Base-by-base conservation (phyloP, 2,329 filamentous ascomycete species). In the Coniochaeta ligniaria region DNA sequence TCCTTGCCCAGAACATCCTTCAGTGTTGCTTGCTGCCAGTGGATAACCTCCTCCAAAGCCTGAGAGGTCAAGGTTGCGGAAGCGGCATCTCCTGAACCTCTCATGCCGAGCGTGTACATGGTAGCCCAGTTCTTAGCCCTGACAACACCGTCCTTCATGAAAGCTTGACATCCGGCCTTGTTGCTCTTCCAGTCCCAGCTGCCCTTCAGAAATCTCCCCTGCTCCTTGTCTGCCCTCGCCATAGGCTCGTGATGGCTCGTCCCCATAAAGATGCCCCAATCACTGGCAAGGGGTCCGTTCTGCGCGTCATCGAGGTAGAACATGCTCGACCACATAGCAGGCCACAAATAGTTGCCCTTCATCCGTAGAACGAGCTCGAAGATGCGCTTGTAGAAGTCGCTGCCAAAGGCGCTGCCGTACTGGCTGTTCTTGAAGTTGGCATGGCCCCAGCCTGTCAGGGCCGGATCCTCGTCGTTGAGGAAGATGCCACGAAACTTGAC, bases 401-500 rank as follows among this genome's bases (percentile, higher is more conserved):
- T 74, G 55, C 77, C 76, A 56, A 70, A 71, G 11, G 66, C 60
- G 56, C 63, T 67, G 24, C 65, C 63, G 50, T 68, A 68, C 61
- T 68, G 64, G 50, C 63, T 65, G 1, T 60, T n/a, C 28, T 63
- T 67, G 59, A 79, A 84, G 50, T 78, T 80, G 16, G 72, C 74
- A 58, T 79, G 75, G 9, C 81, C 75, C 78, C 80, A 85, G 28
- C 79, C 78, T 0, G 81, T 83, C 58, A 86, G 69, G 4, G 78
- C 80, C 0, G 83, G 83, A 3, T 80, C 78, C 63, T 86, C 83
- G 62, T 86, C 83, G 63, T 86, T 86, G 70, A 86, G 74, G 68
- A 86, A 86, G 66, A 86, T 78, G 22, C 83, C 83, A 22, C 83
- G 76, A 66, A 82, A 85, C 63, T 83, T 84, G 62, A 86, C 78